Evolutionary conservation across 768 basidiomycete genomes (phyloP), one percentile per base, ranked within the genome.

Genomic region (Termitomyces titanicus): DNA sequence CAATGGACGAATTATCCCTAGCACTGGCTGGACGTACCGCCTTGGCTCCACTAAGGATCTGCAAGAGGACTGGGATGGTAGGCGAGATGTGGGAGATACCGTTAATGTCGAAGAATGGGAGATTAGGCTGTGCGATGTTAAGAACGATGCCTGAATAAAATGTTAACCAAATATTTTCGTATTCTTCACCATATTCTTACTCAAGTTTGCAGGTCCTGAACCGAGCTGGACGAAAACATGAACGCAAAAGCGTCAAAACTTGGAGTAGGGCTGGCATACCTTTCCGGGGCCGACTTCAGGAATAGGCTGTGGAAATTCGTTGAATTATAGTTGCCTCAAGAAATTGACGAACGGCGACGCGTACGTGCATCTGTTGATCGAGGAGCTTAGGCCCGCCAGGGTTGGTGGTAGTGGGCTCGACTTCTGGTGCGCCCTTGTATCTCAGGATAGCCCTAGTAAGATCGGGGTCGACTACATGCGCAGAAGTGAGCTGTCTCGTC

Each of bases 21-120:
- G 18, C 29, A 31, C 10, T 13, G n/a, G n/a, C n/a, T n/a, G 9
- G 3, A 25, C 37, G 27, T 24, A 61, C 62, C 57, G 53, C 29
- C 9, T 29, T 29, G 9, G 75, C 74, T 3, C 80, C 80, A 47
- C 74, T 81, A 25, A 82, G 67, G 34, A 83, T 74, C 51, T 82
- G 80, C 38, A 82, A 74, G 18, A 82, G 73, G 9, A 80, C 73
- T 0, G 81, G 80, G 0, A 76, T 63, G 0, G 72, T 63, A 5
- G 80, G 81, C 3, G 72, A 62, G 2, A 59, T 46, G 61, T 68
- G 83, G 35, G 65, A 59, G 48, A 67, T 64, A 24, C 66, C 66
- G 52, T 68, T 67, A 45, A 68, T 65, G 47, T 64, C 63, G 46
- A 64, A 67, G 64, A 68, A 68, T 4, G 67, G 67, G 1, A 64